A percentile compares a stretch with the other conserved stretches of the same genome.
These are phyloP conservation scores for Aspergillus oerlinghausenensis DNA, from an alignment of 2,329 filamentous ascomycete species.

Conservation along the genomic window DNA sequence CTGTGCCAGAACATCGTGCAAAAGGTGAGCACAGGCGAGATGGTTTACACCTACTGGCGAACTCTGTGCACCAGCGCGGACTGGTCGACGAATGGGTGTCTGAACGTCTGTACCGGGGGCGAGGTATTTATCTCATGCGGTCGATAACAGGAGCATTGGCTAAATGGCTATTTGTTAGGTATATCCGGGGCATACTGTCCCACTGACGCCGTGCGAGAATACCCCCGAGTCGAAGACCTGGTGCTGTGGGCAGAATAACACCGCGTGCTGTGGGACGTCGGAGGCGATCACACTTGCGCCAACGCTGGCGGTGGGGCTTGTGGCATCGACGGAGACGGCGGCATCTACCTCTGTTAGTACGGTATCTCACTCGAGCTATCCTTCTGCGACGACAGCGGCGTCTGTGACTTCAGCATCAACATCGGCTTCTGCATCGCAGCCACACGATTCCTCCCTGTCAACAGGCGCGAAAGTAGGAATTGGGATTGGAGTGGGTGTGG, in stretches of 20 bases:
- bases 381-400: neutral
- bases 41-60: neutral
- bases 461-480: neutral
- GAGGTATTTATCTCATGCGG: neutral
- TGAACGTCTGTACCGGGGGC: neutral
- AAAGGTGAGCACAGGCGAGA: neutral
- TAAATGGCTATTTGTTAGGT: neutral
- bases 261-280: neutral
- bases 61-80: slow-evolving; percentile 1
- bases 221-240: neutral
- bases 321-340: neutral
- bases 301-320: neutral
- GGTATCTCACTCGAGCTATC: neutral
- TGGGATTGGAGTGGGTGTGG: neutral
- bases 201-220: neutral
- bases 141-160: neutral
- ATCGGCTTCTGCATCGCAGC: neutral
- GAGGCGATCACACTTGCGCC: neutral
- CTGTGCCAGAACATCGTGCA: neutral
- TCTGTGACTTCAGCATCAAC: neutral
- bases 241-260: neutral
- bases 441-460: neutral
- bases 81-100: neutral
- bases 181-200: neutral
- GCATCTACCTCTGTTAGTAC: neutral